phyloP scores from a whole-genome alignment of 352 stramenopile species.

The Thalassiosira livingstoniorum region DNA sequence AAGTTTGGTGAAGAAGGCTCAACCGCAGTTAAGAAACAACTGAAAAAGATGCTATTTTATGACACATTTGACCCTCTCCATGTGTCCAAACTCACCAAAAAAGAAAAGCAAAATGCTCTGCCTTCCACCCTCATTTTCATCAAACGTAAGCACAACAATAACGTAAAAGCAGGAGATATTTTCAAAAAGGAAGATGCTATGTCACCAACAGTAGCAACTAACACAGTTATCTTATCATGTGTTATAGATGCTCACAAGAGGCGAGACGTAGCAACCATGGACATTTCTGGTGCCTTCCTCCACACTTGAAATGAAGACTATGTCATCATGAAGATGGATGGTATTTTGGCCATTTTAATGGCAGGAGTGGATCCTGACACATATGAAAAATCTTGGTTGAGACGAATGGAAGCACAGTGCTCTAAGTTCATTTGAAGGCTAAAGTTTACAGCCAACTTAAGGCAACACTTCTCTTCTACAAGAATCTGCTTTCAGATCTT shows the following conservation, averaged over 20 bases:
- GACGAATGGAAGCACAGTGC: constrained; percentile 3
- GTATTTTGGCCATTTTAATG: constrained; percentile 20
- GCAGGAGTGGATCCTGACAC: constrained; percentile 20
- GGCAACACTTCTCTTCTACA: constrained; percentile 40
- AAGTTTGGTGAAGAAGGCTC: background rate
- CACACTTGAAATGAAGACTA: constrained; percentile 27
- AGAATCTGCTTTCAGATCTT: constrained; percentile 44
- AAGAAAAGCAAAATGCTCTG: too few relatives aligned
- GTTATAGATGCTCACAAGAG: constrained; percentile 27
- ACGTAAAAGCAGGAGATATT: background rate
- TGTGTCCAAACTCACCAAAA: background rate
- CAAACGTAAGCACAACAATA: too few relatives aligned
- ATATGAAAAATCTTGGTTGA: constrained; percentile 30
- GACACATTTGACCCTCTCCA: background rate
- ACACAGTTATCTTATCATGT: background rate
- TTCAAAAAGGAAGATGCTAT: constrained; percentile 6
- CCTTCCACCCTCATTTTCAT: too few relatives aligned
- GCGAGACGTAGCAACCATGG: constrained; percentile 5
- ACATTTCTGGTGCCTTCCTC: constrained; percentile 39
- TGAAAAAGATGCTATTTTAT: background rate
- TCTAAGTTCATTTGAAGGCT: constrained; percentile 8
- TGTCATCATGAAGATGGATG: constrained; percentile 12
- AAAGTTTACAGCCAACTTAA: constrained; percentile 24
- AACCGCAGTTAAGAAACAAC: background rate
- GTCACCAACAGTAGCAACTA: background rate